Percentiles rank a stretch among this genome's conserved stretches.
Evolutionary conservation across 2,329 filamentous ascomycete species (phyloP).

Genomic region (Ascochyta pisi): DNA sequence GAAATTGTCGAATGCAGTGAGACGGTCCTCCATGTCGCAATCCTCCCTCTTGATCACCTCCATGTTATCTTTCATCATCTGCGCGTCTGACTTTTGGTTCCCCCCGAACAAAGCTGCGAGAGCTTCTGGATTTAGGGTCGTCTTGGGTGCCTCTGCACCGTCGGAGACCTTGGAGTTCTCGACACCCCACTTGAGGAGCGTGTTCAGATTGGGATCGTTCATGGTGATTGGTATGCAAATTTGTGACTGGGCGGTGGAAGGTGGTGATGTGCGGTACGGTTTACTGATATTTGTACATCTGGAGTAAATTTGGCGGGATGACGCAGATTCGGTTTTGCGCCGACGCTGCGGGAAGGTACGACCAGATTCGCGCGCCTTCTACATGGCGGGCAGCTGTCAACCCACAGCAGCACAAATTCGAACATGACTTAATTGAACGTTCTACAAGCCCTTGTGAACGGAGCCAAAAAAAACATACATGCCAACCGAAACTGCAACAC

Average conservation of each 20-base stretch:
- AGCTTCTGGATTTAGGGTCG: slow-evolving; percentile 69
- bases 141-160: slow-evolving; percentile 37
- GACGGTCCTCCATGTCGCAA: slow-evolving; percentile 23
- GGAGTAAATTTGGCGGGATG: slow-evolving; percentile 35
- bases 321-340: slow-evolving; percentile 29
- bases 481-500: not conserved
- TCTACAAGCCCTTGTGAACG: too few relatives aligned
- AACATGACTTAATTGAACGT: not conserved
- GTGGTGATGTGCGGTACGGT: slow-evolving; percentile 12
- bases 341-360: slow-evolving; percentile 24
- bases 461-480: not conserved
- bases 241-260: not conserved
- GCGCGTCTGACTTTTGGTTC: slow-evolving; percentile 71
- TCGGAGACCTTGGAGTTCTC: slow-evolving; percentile 63
- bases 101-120: slow-evolving; percentile 80
- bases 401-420: slow-evolving; percentile 1
- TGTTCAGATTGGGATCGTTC: slow-evolving; percentile 72
- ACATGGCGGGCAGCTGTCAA: slow-evolving; percentile 23
- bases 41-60: slow-evolving; percentile 68
- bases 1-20: slow-evolving; percentile 38
- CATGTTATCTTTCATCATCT: slow-evolving; percentile 89
- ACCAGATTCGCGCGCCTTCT: slow-evolving; percentile 34
- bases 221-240: slow-evolving; percentile 35
- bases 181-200: slow-evolving; percentile 80
- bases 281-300: slow-evolving; percentile 16